A percentile compares a stretch with the other conserved stretches of the same genome.
phyloP scores from a whole-genome alignment of 805 yeast species.

The Lipomyces spencermartinsiae region DNA sequence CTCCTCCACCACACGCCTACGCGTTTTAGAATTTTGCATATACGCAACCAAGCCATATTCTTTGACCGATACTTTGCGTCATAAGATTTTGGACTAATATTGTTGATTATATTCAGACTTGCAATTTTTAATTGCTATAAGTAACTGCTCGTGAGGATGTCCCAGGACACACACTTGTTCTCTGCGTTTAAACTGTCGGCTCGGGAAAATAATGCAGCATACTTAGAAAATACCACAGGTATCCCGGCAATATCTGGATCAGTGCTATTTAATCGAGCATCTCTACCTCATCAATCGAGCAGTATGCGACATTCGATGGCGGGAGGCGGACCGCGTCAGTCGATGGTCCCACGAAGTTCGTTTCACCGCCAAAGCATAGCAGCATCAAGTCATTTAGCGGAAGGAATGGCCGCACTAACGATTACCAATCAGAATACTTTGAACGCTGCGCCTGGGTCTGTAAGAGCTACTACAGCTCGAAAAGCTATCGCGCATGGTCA shows the following conservation, averaged over 20 bases:
- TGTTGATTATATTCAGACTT: background rate
- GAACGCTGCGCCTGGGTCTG: constrained; percentile 34
- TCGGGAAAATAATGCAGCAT: constrained; percentile 25
- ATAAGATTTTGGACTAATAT: background rate
- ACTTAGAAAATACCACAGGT: constrained; percentile 1
- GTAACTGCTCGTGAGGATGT: constrained; percentile 15
- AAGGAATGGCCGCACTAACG: constrained; percentile 21
- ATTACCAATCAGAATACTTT: constrained; percentile 26
- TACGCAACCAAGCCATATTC: background rate
- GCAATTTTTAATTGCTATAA: background rate
- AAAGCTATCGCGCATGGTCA: constrained; percentile 30
- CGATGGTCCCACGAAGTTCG: constrained; percentile 36
- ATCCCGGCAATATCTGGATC: constrained; percentile 18
- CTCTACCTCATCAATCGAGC: constrained; percentile 19
- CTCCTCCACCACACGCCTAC: background rate
- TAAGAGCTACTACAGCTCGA: constrained; percentile 26
- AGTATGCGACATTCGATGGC: constrained; percentile 33
- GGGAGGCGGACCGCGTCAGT: constrained; percentile 31
- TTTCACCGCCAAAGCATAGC: constrained; percentile 35
- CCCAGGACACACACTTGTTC: constrained; percentile 35
- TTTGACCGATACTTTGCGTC: background rate
- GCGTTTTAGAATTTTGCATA: background rate
- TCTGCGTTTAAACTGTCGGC: constrained; percentile 34
- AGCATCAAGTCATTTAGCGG: constrained; percentile 17
- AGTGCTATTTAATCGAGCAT: constrained; percentile 24